These are phyloP conservation scores for Goffeauzyma gilvescens DNA, from an alignment of 768 basidiomycete species.

Conservation along the genomic window DNA sequence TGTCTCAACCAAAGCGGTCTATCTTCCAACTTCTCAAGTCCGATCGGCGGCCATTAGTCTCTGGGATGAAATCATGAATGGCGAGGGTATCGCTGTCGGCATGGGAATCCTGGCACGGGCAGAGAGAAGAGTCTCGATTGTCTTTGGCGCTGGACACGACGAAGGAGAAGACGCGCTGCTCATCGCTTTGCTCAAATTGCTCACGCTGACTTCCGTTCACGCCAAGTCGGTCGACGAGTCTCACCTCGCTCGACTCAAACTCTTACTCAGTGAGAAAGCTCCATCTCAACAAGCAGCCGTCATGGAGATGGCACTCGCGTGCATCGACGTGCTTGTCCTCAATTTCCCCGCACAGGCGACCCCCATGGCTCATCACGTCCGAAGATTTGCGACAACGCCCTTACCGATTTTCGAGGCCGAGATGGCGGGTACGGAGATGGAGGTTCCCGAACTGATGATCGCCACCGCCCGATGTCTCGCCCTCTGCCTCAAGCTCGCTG, in stretches of 20 bases:
- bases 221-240: slow-evolving; percentile 10
- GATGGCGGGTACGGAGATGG: slow-evolving; percentile 47
- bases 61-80: slow-evolving; percentile 20
- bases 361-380: slow-evolving; percentile 55
- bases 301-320: slow-evolving; percentile 74
- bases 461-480: slow-evolving; percentile 82
- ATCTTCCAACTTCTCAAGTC: too few relatives aligned
- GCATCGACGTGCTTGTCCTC: slow-evolving; percentile 62
- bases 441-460: slow-evolving; percentile 55
- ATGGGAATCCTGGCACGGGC: slow-evolving; percentile 7
- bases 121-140: slow-evolving; percentile 6
- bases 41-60: slow-evolving; percentile 12
- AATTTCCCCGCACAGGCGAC: slow-evolving; percentile 66
- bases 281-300: slow-evolving; percentile 65
- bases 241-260: slow-evolving; percentile 43
- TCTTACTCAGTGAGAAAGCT: slow-evolving; percentile 60
- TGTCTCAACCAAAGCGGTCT: too few relatives aligned
- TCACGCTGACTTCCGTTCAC: slow-evolving; percentile 15
- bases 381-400: slow-evolving; percentile 73
- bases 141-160: slow-evolving; percentile 11
- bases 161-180: slow-evolving; percentile 21
- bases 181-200: slow-evolving; percentile 20
- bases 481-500: slow-evolving; percentile 69
- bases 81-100: slow-evolving; percentile 7
- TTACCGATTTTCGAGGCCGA: slow-evolving; percentile 73